phyloP scores from a whole-genome alignment of 768 basidiomycete species.

The Boletus edulis region DNA sequence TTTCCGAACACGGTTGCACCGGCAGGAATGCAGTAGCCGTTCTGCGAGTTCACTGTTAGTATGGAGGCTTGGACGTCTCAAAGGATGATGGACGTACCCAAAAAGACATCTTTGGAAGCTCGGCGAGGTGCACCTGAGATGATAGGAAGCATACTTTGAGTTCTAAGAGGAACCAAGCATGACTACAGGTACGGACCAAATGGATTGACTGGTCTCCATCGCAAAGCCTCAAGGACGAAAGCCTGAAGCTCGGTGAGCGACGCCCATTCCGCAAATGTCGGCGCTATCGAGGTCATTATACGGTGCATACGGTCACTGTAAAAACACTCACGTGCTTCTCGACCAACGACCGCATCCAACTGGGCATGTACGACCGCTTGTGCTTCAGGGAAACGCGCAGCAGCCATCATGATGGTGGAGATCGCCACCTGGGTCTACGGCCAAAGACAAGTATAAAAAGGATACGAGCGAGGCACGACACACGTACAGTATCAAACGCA shows the following conservation, averaged over 20 bases:
- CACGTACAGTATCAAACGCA: conserved; percentile 50
- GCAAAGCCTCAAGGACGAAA: conserved; percentile 36
- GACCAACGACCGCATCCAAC: conserved; percentile 36
- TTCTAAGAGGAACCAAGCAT: background rate
- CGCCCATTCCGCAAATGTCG: conserved; percentile 35
- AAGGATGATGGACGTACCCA: conserved; percentile 18
- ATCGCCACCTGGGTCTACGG: conserved; percentile 29
- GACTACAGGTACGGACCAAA: conserved; percentile 17
- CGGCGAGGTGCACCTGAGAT: conserved; percentile 21
- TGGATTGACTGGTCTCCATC: conserved; percentile 40
- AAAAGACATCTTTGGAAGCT: conserved; percentile 23
- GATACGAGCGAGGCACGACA: background rate
- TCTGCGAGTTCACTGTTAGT: conserved; percentile 18
- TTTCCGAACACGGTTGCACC: conserved; percentile 35
- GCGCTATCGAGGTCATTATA: conserved; percentile 27
- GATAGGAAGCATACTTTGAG: too few species aligned
- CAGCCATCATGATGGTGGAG: conserved; percentile 35
- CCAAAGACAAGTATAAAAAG: background rate
- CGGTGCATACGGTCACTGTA: background rate
- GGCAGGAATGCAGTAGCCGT: conserved; percentile 33
- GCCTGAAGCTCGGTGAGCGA: conserved; percentile 36
- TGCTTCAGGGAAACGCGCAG: conserved; percentile 34
- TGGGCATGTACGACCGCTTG: conserved; percentile 36
- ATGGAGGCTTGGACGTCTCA: too few species aligned
- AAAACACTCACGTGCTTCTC: conserved; percentile 27